Conservation (phyloP, 352 stramenopile genomes). For the Pythium monospermum region DNA sequence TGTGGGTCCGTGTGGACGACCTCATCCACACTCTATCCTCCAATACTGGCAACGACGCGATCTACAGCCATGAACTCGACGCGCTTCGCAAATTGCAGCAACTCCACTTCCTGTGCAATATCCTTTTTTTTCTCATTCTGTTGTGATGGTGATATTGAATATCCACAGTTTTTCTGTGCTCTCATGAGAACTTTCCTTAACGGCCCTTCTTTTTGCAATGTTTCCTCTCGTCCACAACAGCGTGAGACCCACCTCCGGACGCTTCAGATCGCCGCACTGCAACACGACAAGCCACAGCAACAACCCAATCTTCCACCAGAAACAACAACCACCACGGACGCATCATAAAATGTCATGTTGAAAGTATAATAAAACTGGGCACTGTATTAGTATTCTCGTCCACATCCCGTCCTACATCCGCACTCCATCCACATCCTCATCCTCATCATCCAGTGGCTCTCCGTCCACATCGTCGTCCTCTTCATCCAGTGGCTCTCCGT, state of each 20-base stretch:
- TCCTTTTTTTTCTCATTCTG: conserved; percentile 28
- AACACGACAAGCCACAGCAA: conserved; percentile 17
- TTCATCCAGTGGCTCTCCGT: conserved; percentile 29
- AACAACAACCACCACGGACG: neutral
- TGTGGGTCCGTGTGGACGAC: conserved; percentile 18
- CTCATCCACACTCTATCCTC: conserved; percentile 25
- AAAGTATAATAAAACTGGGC: too few species aligned
- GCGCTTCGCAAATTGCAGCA: conserved; percentile 42
- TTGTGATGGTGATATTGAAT: too few species aligned
- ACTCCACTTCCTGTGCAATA: conserved; percentile 65
- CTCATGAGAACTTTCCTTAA: neutral
- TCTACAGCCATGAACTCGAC: conserved; percentile 31
- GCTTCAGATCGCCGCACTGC: conserved; percentile 46
- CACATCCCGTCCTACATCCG: too few species aligned
- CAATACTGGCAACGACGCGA: conserved; percentile 14
- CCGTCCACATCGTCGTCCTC: conserved; percentile 48
- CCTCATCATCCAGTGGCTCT: conserved; percentile 19
- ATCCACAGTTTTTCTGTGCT: neutral
- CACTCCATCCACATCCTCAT: too few species aligned
- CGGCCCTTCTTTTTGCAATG: neutral
- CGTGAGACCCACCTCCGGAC: conserved; percentile 54
- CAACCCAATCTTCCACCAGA: neutral
- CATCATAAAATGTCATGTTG: neutral
- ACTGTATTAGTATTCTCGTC: too few species aligned
- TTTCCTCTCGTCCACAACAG: conserved; percentile 41